Base-by-base conservation (phyloP, 768 basidiomycete species). In the Termitomyces sp. region DNA sequence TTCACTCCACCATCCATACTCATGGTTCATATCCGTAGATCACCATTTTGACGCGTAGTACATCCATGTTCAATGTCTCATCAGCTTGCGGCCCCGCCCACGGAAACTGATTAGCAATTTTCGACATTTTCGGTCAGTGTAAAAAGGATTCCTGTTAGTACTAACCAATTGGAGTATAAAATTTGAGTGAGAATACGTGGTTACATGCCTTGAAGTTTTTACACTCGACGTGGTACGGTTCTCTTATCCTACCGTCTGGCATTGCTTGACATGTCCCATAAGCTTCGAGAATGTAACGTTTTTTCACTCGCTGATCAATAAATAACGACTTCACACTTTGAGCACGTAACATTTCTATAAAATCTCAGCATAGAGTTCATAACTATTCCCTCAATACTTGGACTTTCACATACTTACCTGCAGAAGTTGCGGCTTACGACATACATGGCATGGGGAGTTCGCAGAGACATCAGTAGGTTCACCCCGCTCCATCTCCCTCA, bases 1-100 rank as follows among this genome's bases (percentile, higher is more conserved):
- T 37, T 64, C 42, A 31, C 76, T 74, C 79, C 79, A 81, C 64
- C 74, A 81, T 10, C 80, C 80, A 47, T 70, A 75, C 20, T 74
- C 72, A 25, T 63, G 42, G 42, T 3, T 73, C 70, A 7, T 69
- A 67, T 25, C 81, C 80, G 38, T 79, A 69, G 32, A 81, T 51
- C 32, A 53, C 46, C 17, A 52, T 36, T 29, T 61, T 65, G 17
- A 65, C 66, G 29, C 65, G 66, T 12, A 66, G 48, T n/a, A 62
- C 47, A 25, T 60, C 56, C 40, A 65, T 66, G 10, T 32, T n/a
- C 52, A 60, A 67, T 1, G 60, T 62, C n/a, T 66, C 65, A 42
- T 71, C 71, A 0, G 29, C n/a, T 29, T 59, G 59, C 45, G 43
- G 66, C 34, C 48, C 56, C 14, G 64, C 57, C 71, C 71, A 70